phyloP scores from a whole-genome alignment of 2,329 filamentous ascomycete genomes.

The Davidsoniella australis region DNA sequence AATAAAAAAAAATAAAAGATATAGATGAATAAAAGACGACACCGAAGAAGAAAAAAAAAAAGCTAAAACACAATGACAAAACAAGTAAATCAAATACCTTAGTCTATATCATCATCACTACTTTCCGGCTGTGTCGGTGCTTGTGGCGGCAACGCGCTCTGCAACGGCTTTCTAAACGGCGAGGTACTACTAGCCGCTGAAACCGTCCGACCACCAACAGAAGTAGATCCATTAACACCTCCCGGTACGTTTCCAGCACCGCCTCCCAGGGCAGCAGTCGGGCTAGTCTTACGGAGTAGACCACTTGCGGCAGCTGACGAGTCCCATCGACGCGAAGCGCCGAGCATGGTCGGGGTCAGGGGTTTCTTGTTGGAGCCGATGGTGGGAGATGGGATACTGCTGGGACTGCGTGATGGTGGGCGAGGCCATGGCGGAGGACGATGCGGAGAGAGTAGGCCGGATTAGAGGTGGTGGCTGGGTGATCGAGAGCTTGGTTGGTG shows the following conservation, averaged over 20 bases:
- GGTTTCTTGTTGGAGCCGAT: slow-evolving; percentile 20
- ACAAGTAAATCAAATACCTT: not conserved
- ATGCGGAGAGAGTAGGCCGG: not conserved
- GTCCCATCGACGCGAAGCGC: slow-evolving; percentile 19
- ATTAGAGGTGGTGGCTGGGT: not conserved
- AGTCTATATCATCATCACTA: slow-evolving; percentile 13
- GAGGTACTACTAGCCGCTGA: slow-evolving; percentile 3
- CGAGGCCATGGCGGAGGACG: not conserved
- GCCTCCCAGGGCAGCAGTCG: slow-evolving; percentile 14
- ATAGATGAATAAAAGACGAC: not conserved
- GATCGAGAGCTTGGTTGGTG: not conserved
- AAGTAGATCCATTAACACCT: slow-evolving; percentile 14
- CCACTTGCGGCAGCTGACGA: slow-evolving; percentile 27
- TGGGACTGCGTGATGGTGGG: not conserved
- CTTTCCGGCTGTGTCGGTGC: not conserved
- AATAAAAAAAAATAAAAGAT: not conserved
- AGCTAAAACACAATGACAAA: not conserved
- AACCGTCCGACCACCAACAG: slow-evolving; percentile 19
- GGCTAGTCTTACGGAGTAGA: slow-evolving; percentile 23
- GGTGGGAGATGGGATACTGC: not conserved
- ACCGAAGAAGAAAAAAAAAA: not conserved
- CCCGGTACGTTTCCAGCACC: slow-evolving; percentile 14
- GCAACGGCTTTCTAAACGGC: slow-evolving; percentile 9
- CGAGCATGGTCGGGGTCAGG: slow-evolving; percentile 24
- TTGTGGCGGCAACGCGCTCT: not conserved